These are phyloP conservation scores for Daldinia sp. DNA, from an alignment of 2,329 filamentous ascomycete species.

Conservation along the genomic window DNA sequence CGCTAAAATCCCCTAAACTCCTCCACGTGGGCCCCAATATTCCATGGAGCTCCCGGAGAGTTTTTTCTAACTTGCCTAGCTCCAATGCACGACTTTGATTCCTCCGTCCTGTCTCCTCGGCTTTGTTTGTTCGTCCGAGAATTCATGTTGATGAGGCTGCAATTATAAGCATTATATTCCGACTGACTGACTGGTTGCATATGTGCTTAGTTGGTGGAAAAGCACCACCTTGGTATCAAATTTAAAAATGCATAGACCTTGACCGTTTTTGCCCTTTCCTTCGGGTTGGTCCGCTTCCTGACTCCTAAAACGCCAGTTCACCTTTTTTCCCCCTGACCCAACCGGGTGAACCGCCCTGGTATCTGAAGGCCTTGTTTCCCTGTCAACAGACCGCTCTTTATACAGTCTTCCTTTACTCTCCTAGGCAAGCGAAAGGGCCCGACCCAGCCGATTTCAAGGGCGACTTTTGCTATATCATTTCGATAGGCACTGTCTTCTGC, in stretches of 20 bases:
- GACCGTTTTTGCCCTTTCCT: constrained; percentile 4
- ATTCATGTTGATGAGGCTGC: not conserved
- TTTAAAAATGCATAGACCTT: constrained; percentile 1
- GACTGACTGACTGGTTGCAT: not conserved
- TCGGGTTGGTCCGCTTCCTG: not conserved
- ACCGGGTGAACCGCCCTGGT: constrained; percentile 20
- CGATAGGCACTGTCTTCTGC: not conserved
- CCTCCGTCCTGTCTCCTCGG: not conserved
- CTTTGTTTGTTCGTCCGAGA: not conserved
- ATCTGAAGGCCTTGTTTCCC: constrained; percentile 9
- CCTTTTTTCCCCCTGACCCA: constrained; percentile 10
- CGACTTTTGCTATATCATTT: not conserved
- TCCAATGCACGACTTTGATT: not conserved
- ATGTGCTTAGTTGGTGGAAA: not conserved
- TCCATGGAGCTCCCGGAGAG: constrained; percentile 9
- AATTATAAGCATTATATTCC: constrained; percentile 10
- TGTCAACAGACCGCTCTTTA: constrained; percentile 2
- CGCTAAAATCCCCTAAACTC: constrained; percentile 9
- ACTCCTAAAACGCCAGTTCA: constrained; percentile 32
- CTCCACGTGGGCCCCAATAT: constrained; percentile 17
- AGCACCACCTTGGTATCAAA: constrained; percentile 22
- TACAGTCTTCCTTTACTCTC: constrained; percentile 8
- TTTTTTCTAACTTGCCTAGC: not conserved
- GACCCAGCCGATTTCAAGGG: not conserved
- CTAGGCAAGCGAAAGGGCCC: no score